A percentile compares a stretch with the other conserved stretches of the same genome.
These are phyloP conservation scores for Lagerstroemia speciosa DNA, from an alignment of 345 rosid species.

Conservation along the genomic window DNA sequence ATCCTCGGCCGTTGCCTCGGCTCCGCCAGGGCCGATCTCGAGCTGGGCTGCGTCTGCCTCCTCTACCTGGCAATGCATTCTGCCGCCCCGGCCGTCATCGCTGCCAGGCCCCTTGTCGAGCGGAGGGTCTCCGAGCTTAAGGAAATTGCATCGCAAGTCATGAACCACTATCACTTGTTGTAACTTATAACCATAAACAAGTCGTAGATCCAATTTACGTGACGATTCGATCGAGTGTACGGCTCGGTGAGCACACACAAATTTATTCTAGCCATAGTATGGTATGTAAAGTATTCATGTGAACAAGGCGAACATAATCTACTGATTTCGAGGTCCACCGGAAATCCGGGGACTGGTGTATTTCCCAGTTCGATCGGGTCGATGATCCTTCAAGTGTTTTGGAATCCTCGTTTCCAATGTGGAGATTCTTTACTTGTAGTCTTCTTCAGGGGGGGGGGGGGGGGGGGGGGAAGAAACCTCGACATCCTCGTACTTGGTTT, in stretches of 20 bases:
- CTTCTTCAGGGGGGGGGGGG: too few relatives aligned
- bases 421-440: constrained; percentile 7
- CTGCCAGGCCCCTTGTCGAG: neutral
- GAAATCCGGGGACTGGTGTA: too few relatives aligned
- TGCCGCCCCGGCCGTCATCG: neutral
- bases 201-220: too few relatives aligned
- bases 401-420: too few relatives aligned
- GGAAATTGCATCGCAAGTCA: neutral
- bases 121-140: neutral
- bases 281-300: too few relatives aligned
- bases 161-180: neutral
- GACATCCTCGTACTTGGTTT: constrained; percentile 23
- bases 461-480: constrained; percentile 19
- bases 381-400: too few relatives aligned
- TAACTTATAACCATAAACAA: neutral
- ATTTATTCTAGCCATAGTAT: too few relatives aligned
- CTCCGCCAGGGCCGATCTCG: constrained; percentile 14
- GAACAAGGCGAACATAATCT: too few relatives aligned
- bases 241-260: too few relatives aligned
- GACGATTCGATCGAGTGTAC: too few relatives aligned
- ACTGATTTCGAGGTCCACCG: too few relatives aligned
- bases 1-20: neutral
- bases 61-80: constrained; percentile 10
- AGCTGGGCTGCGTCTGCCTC: constrained; percentile 23
- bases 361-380: too few relatives aligned